Percentiles rank a stretch among this genome's conserved stretches.
Evolutionary conservation across 2,329 filamentous ascomycete genomes (phyloP).

Genomic region (Metarhizium guizhouense): DNA sequence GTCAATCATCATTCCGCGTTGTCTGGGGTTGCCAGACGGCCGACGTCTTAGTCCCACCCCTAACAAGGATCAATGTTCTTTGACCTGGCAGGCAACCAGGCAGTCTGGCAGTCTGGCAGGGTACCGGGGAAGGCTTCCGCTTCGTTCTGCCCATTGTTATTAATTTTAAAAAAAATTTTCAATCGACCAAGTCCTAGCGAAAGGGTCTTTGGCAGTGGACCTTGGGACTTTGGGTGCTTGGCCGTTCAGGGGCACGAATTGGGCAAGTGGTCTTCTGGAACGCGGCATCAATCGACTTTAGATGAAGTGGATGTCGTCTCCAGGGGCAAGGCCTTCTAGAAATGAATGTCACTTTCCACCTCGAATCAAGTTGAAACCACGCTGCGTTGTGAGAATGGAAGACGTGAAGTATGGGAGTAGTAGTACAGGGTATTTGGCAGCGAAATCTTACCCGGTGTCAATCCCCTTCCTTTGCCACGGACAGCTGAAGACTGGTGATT

Average conservation of each 20-base stretch:
- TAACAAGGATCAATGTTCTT: not conserved
- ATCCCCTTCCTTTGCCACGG: too few species aligned
- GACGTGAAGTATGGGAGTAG: too few species aligned
- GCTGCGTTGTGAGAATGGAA: not conserved
- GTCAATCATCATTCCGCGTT: constrained; percentile 11
- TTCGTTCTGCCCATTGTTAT: constrained; percentile 12
- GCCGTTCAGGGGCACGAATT: constrained; percentile 8
- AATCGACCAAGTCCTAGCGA: constrained; percentile 3
- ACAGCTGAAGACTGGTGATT: too few species aligned
- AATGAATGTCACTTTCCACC: too few species aligned
- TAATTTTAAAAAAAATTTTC: constrained; percentile 21
- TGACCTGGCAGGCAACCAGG: not conserved
- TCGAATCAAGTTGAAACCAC: too few species aligned
- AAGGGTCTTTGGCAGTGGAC: not conserved
- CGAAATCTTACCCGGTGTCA: too few species aligned
- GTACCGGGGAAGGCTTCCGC: constrained; percentile 24
- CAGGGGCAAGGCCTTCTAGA: not conserved
- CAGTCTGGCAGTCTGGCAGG: not conserved
- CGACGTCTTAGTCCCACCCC: constrained; percentile 1
- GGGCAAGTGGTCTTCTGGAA: constrained; percentile 16
- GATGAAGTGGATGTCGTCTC: not conserved
- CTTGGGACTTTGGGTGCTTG: not conserved
- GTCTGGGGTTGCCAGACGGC: constrained; percentile 2
- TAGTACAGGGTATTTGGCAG: too few species aligned
- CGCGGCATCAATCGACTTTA: not conserved